A percentile compares a stretch with the other conserved stretches of the same genome.
phyloP scores from a whole-genome alignment of 2,329 filamentous ascomycete species.

The Penicillium sp. region DNA sequence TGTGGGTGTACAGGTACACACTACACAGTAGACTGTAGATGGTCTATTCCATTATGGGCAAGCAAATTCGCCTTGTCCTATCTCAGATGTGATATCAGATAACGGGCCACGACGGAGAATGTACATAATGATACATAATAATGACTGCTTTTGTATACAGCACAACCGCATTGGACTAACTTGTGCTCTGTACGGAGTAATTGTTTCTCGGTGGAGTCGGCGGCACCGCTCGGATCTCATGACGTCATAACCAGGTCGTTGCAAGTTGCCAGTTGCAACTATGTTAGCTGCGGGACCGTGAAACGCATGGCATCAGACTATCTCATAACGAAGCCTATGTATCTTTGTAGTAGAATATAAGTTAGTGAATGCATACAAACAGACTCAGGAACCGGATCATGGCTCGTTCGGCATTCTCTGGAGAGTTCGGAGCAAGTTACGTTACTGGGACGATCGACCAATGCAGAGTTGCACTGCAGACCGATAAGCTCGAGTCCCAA shows the following conservation, averaged over 20 bases:
- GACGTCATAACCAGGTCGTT: slow-evolving; percentile 14
- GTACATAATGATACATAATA: background rate
- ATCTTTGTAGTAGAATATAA: background rate
- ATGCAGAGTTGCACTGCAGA: background rate
- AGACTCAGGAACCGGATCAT: background rate
- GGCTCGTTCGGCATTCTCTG: background rate
- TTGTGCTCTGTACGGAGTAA: too few relatives aligned
- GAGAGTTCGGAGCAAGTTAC: background rate
- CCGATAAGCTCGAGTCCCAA: background rate
- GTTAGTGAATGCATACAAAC: background rate
- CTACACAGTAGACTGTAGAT: too few relatives aligned
- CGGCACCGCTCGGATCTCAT: slow-evolving; percentile 13
- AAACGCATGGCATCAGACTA: background rate
- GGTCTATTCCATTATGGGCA: background rate
- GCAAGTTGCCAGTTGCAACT: background rate
- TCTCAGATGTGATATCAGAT: background rate
- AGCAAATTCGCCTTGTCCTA: background rate
- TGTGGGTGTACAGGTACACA: background rate
- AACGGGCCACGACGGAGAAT: background rate
- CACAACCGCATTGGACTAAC: background rate
- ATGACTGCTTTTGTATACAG: background rate
- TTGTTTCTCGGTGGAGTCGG: slow-evolving; percentile 3
- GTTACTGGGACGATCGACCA: slow-evolving; percentile 1
- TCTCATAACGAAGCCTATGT: background rate
- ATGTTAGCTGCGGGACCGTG: background rate